A percentile compares a stretch with the other conserved stretches of the same genome.
Evolutionary conservation across 805 yeast species (phyloP).

Genomic region (Pichia nanzhaoensis): DNA sequence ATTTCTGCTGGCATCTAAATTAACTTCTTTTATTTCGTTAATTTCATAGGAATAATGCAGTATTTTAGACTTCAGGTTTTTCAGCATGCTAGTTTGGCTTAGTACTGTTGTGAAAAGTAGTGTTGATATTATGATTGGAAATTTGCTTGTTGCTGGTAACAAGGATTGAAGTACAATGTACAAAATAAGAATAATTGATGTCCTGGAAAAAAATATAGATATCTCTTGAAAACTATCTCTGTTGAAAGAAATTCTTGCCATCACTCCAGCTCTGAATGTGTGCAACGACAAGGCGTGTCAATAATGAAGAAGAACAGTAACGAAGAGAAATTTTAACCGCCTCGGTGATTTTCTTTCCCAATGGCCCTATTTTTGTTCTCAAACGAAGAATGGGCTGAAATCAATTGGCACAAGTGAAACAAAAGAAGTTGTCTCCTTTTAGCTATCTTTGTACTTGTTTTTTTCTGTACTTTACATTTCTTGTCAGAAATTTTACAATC

Average conservation of each 20-base stretch:
- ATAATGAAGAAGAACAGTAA: too few relatives aligned
- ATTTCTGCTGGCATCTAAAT: slow-evolving; percentile 17
- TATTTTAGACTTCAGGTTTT: slow-evolving; percentile 8
- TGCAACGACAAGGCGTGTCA: too few relatives aligned
- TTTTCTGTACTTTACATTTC: too few relatives aligned
- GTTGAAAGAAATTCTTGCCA: background rate
- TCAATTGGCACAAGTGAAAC: too few relatives aligned
- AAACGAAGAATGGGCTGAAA: too few relatives aligned
- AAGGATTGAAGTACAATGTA: slow-evolving; percentile 17
- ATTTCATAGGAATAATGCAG: slow-evolving; percentile 5
- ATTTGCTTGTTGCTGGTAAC: slow-evolving; percentile 12
- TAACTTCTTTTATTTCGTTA: slow-evolving; percentile 5
- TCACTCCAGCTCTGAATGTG: background rate
- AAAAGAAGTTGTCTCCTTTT: too few relatives aligned
- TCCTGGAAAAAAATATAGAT: slow-evolving; percentile 25
- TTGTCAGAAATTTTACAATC: too few relatives aligned
- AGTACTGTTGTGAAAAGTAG: slow-evolving; percentile 28
- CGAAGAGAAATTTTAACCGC: too few relatives aligned
- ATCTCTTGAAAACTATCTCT: slow-evolving; percentile 12
- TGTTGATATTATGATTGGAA: slow-evolving; percentile 22
- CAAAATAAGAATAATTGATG: slow-evolving; percentile 23
- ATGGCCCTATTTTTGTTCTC: too few relatives aligned
- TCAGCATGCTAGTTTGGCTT: slow-evolving; percentile 21
- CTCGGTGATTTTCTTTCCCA: too few relatives aligned
- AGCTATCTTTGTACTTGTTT: too few relatives aligned